Conservation (phyloP, 305 asterid species). For the Fraxinus platypoda region DNA sequence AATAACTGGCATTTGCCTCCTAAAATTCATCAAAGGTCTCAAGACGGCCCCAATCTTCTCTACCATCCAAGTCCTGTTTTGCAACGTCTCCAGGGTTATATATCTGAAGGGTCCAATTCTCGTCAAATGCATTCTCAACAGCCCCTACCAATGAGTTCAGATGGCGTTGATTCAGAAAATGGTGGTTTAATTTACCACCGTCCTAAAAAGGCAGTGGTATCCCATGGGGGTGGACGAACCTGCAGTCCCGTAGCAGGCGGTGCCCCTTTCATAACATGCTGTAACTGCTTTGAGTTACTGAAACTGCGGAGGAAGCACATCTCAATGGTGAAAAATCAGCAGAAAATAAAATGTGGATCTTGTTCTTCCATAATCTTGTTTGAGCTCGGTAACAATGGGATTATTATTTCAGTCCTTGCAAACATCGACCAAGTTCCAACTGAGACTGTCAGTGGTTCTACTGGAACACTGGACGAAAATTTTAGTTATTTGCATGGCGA, state of each 20-base stretch:
- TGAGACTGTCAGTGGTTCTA: constrained; percentile 44
- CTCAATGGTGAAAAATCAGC: constrained; percentile 36
- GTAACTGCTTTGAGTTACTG: constrained; percentile 71
- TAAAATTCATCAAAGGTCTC: constrained; percentile 47
- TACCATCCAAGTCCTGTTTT: constrained; percentile 33
- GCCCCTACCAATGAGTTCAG: constrained; percentile 43
- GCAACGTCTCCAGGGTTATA: constrained; percentile 36
- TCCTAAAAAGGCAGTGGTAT: constrained; percentile 43
- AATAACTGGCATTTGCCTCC: constrained; percentile 53
- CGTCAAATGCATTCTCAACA: constrained; percentile 36
- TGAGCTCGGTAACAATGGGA: constrained; percentile 53
- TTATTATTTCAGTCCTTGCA: constrained; percentile 44
- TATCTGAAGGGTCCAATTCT: constrained; percentile 34
- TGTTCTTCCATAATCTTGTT: constrained; percentile 67
- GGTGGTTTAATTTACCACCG: constrained; percentile 49
- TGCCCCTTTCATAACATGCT: constrained; percentile 77
- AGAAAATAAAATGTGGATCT: constrained; percentile 72
- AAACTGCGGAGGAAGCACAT: constrained; percentile 52
- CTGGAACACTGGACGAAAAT: constrained; percentile 48
- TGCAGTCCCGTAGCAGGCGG: constrained; percentile 74
- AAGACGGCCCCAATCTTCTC: constrained; percentile 37
- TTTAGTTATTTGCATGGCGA: constrained; percentile 40
- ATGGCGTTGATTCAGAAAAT: constrained; percentile 48
- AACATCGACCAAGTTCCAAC: constrained; percentile 41
- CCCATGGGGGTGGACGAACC: constrained; percentile 39